Percentiles rank a stretch among this genome's conserved stretches.
Evolutionary conservation across 805 yeast species (phyloP).

Genomic region (Myxozyma vanderwaltii): DNA sequence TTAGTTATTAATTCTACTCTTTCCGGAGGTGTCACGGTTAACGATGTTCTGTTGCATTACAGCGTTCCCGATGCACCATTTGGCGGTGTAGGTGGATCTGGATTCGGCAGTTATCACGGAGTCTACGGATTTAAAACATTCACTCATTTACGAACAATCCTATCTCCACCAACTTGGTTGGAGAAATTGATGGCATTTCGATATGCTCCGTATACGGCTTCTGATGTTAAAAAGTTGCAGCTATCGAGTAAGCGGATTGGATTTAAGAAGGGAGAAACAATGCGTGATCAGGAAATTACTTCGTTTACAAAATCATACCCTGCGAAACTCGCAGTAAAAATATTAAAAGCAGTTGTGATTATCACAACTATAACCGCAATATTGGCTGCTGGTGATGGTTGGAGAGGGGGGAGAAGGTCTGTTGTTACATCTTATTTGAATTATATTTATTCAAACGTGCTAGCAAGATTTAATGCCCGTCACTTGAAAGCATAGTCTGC

Average conservation of each 20-base stretch:
- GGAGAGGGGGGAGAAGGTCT: background rate
- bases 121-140: background rate
- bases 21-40: conserved; percentile 70
- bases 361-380: background rate
- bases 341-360: background rate
- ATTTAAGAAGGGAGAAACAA: conserved; percentile 4
- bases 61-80: conserved; percentile 72
- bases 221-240: background rate
- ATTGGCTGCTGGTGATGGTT: background rate
- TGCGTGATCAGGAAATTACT: conserved; percentile 6
- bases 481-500: background rate
- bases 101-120: conserved; percentile 75
- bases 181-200: background rate
- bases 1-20: conserved; percentile 51
- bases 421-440: background rate
- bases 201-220: conserved; percentile 5
- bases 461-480: background rate
- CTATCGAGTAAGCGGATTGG: background rate
- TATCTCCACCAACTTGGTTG: conserved; percentile 3
- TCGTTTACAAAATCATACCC: background rate
- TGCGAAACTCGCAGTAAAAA: background rate
- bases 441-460: background rate
- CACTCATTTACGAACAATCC: conserved; percentile 1
- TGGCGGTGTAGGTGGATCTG: conserved; percentile 87
- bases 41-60: conserved; percentile 72